Evolutionary conservation across 1,284 basidiomycete species (phyloP).

Genomic region (Puccinia polysora): DNA sequence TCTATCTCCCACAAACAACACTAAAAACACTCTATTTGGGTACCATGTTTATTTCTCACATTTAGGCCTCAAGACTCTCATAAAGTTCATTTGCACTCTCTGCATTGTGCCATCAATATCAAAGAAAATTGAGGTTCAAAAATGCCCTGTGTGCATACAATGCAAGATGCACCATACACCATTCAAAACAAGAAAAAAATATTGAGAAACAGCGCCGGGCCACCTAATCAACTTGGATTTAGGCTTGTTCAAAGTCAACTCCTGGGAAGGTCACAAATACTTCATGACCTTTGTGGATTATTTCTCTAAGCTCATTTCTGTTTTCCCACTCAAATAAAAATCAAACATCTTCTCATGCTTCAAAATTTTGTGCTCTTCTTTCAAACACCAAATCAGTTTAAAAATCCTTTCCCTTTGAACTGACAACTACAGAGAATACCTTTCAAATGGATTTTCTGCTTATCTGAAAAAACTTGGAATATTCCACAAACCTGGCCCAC

Average conservation of each 20-base stretch:
- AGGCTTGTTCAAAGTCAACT: not conserved
- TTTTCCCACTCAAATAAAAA: not conserved
- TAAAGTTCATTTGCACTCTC: not conserved
- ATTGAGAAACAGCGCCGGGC: not conserved
- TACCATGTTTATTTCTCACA: not conserved
- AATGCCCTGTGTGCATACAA: too few species aligned
- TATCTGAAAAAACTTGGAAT: constrained; percentile 52
- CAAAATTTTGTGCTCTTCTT: constrained; percentile 50
- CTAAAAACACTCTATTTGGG: too few species aligned
- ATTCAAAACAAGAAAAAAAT: not conserved
- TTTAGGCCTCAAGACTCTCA: not conserved
- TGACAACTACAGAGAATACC: constrained; percentile 53
- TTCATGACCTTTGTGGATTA: too few species aligned
- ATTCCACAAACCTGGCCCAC: constrained; percentile 50
- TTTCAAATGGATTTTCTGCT: constrained; percentile 47
- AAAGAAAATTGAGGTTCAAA: too few species aligned
- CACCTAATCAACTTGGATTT: not conserved
- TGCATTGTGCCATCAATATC: not conserved
- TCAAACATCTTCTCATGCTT: constrained; percentile 46
- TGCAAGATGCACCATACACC: too few species aligned
- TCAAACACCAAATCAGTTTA: constrained; percentile 46
- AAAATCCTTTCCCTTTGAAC: constrained; percentile 51
- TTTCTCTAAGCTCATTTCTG: too few species aligned
- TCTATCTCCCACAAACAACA: too few species aligned
- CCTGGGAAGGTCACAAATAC: too few species aligned